phyloP scores from a whole-genome alignment of 2,329 filamentous ascomycete genomes.

The Zopfia rhizophila region DNA sequence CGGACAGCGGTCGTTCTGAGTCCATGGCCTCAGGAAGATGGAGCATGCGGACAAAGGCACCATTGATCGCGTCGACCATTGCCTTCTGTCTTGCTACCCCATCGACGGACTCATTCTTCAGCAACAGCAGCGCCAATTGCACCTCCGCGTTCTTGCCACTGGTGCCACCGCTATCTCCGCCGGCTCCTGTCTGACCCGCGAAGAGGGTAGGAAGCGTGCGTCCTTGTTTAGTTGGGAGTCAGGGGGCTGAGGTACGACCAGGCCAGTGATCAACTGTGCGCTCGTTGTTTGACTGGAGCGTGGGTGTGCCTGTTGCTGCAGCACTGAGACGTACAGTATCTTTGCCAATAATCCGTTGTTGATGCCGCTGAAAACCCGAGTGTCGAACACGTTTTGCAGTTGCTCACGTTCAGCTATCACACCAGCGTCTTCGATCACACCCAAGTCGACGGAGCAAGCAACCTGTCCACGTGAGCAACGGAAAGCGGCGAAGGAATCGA shows the following conservation, averaged over 20 bases:
- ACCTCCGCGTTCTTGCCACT: conserved; percentile 3
- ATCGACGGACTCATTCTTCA: conserved; percentile 6
- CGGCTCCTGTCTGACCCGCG: conserved; percentile 2
- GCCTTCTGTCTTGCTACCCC: conserved; percentile 2
- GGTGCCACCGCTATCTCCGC: neutral
- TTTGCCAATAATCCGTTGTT: conserved; percentile 18
- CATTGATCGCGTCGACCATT: conserved; percentile 16
- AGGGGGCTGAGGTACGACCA: conserved; percentile 6
- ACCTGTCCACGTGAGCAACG: conserved; percentile 17
- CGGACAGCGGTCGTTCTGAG: conserved; percentile 19
- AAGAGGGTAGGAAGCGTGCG: conserved; percentile 13
- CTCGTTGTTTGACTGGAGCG: neutral
- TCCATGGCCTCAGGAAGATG: conserved; percentile 17
- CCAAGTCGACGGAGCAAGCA: conserved; percentile 20
- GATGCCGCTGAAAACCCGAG: conserved; percentile 5
- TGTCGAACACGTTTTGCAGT: conserved; percentile 4
- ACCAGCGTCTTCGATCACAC: conserved; percentile 27
- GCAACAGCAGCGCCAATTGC: conserved; percentile 3
- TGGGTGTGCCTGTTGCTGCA: conserved; percentile 14
- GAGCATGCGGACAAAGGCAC: conserved; percentile 10
- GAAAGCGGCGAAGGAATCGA: conserved; percentile 30
- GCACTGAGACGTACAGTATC: conserved; percentile 18
- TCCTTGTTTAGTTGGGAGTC: conserved; percentile 8
- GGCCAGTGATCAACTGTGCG: conserved; percentile 6
- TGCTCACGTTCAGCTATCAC: conserved; percentile 8